Percentiles rank a stretch among this genome's conserved stretches.
phyloP scores from a whole-genome alignment of 345 rosid genomes.

The Aegle marmelos region DNA sequence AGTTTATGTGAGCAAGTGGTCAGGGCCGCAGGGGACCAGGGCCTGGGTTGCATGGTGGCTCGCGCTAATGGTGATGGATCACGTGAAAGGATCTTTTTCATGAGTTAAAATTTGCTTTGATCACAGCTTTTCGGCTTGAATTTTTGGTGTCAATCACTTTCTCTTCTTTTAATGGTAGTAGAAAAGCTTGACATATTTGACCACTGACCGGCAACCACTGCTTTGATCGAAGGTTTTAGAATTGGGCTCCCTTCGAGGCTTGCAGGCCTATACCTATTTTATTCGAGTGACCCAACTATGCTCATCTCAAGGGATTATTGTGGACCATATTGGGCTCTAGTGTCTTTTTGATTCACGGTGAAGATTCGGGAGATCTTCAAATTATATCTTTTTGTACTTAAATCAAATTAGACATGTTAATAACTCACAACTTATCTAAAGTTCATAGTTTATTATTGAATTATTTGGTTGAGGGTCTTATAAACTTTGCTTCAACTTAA shows the following conservation, averaged over 20 bases:
- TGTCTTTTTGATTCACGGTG: background rate
- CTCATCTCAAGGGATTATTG: background rate
- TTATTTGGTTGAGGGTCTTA: background rate
- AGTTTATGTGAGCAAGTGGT: background rate
- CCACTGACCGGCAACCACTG: background rate
- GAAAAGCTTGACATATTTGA: conserved; percentile 5
- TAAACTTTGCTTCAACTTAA: background rate
- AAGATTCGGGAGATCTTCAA: background rate
- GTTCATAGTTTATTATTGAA: background rate
- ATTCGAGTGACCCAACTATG: background rate
- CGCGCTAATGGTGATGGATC: conserved; percentile 27
- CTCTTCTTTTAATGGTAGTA: conserved; percentile 38
- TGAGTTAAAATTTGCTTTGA: background rate
- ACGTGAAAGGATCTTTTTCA: conserved; percentile 33
- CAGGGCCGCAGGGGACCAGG: too few species aligned
- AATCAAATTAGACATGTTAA: background rate
- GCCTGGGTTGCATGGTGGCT: conserved; percentile 13
- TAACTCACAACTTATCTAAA: background rate
- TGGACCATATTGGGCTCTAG: conserved; percentile 11
- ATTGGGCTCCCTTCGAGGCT: conserved; percentile 12
- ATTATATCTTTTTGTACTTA: background rate
- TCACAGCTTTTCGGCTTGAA: background rate
- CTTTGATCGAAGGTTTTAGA: background rate
- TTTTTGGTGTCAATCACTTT: conserved; percentile 20
- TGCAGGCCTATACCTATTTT: background rate